Base-by-base conservation (phyloP, 176 grass and related monocot genomes). In the Alloteropsis semialata region DNA sequence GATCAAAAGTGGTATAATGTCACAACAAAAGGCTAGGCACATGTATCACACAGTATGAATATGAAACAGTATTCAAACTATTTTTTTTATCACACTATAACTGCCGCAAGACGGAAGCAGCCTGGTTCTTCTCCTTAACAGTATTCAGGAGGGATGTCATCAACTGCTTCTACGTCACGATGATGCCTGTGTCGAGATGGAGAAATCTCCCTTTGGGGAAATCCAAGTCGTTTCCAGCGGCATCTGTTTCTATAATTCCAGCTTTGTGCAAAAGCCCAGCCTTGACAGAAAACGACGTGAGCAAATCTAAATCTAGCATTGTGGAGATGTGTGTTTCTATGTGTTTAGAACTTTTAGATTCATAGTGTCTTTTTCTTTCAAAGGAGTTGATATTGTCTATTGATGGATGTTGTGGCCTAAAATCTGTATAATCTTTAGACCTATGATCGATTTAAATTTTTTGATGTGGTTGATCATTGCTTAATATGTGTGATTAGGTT, bases 201-300 rank as follows among this genome's bases (percentile, higher is more conserved):
- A 97, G 92, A 85, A 81, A 89, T 62, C 90, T 88, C 33, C 95
- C 95, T 81, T 88, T 94, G 37, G 95, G 94, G 63, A 97, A 97
- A 84, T 97, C 95, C 65, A 97, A 85, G 67, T 85, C 53, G 56
- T 92, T 94, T 85, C 95, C 95, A 21, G 87, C 87, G 13, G 95
- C 95, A 89, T 97, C 95, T 76, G 88, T 89, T 69, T 90, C 92
- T 66, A 92, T 21, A 77, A 92, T 92, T 87, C 92, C 95, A 82
- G 95, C 92, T 90, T 97, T 92, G n/a, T 97, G 81, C 36, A 67
- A 56, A 37, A 87, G 86, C 75, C 76, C 43, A 85, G n/a, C n/a
- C n/a, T 9, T 59, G 5, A 25, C 16, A 21, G 25, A 19, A 55
- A 45, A 62, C 53, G 15, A n/a, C n/a, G n/a, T 55, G 1, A 65